Conservation (phyloP, 2,329 filamentous ascomycete species). For the Apiospora marii region DNA sequence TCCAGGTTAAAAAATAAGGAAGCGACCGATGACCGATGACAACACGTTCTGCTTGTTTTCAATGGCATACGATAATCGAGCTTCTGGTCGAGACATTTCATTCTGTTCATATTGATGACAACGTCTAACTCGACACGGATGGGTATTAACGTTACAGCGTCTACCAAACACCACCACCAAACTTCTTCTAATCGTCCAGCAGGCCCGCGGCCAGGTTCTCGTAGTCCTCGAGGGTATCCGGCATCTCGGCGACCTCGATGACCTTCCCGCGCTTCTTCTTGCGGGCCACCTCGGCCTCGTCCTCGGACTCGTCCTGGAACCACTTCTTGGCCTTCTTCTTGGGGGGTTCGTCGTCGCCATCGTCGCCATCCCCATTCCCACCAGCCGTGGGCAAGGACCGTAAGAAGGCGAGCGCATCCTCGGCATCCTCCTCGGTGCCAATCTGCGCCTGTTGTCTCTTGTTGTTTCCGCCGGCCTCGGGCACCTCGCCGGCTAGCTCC, state of each 20-base stretch:
- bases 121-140: neutral
- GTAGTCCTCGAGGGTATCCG: conserved; percentile 80
- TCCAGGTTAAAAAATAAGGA: neutral
- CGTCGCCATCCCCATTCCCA: conserved; percentile 35
- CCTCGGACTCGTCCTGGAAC: conserved; percentile 74
- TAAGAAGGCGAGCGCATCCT: conserved; percentile 65
- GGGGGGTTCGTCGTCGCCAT: conserved; percentile 51
- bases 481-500: conserved; percentile 46
- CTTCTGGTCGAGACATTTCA: neutral
- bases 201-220: conserved; percentile 79
- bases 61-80: neutral
- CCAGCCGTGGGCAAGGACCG: conserved; percentile 63
- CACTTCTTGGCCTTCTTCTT: conserved; percentile 78
- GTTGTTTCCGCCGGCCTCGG: neutral
- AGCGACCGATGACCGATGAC: neutral
- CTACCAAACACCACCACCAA: neutral
- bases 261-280: conserved; percentile 61
- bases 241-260: conserved; percentile 70
- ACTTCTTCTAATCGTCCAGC: conserved; percentile 54
- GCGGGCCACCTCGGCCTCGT: conserved; percentile 51
- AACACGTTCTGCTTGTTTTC: neutral
- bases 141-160: conserved; percentile 15
- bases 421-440: conserved; percentile 51
- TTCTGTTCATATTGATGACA: neutral
- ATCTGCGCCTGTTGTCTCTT: conserved; percentile 42